Base-by-base conservation (phyloP, 2,329 filamentous ascomycete species). In the Venturia oleaginea region DNA sequence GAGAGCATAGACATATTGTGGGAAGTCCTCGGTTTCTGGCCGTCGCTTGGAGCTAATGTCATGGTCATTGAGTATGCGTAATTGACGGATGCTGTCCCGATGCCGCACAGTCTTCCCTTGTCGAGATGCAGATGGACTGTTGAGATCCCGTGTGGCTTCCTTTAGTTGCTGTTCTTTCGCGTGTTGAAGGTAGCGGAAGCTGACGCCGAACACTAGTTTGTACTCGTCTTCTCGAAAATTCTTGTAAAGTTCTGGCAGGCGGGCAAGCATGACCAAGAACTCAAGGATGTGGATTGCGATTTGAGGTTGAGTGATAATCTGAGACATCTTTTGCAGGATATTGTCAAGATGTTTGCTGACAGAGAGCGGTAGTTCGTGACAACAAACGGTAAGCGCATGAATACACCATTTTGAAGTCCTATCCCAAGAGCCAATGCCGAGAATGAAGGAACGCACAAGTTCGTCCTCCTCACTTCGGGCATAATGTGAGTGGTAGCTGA, bases 231-330 rank as follows among this genome's bases (percentile, higher is more conserved):
- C 88, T 62, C 90, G 85, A 73, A 97, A 90, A 71, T 96, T 95
- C 72, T 91, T 86, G 72, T 92, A 95, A 1, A 97, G 82, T 66
- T 91, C 85, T 11, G 90, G 91, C 65, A 97, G 79, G 42, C 93
- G 87, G 63, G 92, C 92, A 34, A 99, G 82, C 61, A 91, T 88
- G 11, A 91, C 90, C n/a, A 99, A 80, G 71, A 99, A 97, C 72
- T 99, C 94, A 61, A 99, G 81, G 66, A 99, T 96, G 72, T 99
- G 94, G 67, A 97, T 89, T 11, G 93, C 92, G 42, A 97, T 89
- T 65, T 92, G 86, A 7, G 91, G 87, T 71, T 96, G 92, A 0
- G 94, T 97, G 71, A 99, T 96, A 71, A 97, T 95, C 70, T 92
- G 91, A 0, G 92, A 89, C 90, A 99, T 96, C 73, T 91, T 93